phyloP scores from a whole-genome alignment of 371 early-diverging fungal genomes.

The Apophysomyces variabilis region DNA sequence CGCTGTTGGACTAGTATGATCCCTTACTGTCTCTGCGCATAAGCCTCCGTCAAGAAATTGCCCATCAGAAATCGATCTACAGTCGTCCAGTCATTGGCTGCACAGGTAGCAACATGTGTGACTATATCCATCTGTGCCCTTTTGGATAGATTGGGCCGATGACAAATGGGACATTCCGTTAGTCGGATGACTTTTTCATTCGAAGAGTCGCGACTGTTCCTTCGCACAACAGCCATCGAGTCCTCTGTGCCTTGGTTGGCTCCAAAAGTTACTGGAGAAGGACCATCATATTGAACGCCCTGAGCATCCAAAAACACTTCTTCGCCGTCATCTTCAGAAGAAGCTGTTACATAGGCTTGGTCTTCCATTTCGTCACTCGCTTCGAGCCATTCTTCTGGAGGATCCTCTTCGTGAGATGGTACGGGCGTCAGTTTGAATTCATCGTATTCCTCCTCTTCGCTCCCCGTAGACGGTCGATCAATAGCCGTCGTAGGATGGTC shows the following conservation, averaged over 20 bases:
- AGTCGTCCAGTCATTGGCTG: slow-evolving; percentile 66
- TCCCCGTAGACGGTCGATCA: not conserved
- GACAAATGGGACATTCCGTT: slow-evolving; percentile 76
- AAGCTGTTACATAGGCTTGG: slow-evolving; percentile 4
- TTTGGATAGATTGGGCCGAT: slow-evolving; percentile 57
- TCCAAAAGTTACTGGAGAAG: slow-evolving; percentile 7
- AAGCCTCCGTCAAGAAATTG: slow-evolving; percentile 78
- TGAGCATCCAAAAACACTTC: slow-evolving; percentile 26
- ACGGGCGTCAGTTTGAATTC: slow-evolving; percentile 1
- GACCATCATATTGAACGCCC: slow-evolving; percentile 23
- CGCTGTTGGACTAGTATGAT: too few relatives aligned
- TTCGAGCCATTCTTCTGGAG: slow-evolving; percentile 8
- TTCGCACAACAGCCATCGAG: not conserved
- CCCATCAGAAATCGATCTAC: slow-evolving; percentile 74
- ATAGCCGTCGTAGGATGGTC: slow-evolving; percentile 22
- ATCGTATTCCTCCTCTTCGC: slow-evolving; percentile 23
- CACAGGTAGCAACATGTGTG: slow-evolving; percentile 80
- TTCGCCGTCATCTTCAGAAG: slow-evolving; percentile 21
- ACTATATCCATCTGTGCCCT: slow-evolving; percentile 76
- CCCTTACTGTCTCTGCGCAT: slow-evolving; percentile 66
- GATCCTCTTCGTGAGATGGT: slow-evolving; percentile 13
- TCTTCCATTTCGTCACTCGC: slow-evolving; percentile 14
- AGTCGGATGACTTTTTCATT: slow-evolving; percentile 72
- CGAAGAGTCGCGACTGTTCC: slow-evolving; percentile 2
- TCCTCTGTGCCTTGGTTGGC: not conserved